These are phyloP conservation scores for Pholiota microspora DNA, from an alignment of 768 basidiomycete species.

Conservation along the genomic window DNA sequence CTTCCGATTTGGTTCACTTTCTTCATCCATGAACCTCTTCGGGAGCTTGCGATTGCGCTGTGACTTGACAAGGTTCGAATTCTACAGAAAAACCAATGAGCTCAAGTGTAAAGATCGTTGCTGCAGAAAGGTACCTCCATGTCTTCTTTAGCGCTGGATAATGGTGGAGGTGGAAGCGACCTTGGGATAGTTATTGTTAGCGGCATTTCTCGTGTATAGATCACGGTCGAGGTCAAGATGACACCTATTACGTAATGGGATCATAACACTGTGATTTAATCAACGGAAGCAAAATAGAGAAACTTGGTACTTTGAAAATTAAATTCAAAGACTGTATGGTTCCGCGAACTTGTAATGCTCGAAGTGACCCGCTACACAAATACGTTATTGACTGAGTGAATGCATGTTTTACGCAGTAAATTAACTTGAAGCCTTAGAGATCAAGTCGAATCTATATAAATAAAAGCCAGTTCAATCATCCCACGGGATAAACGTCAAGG, in stretches of 20 bases:
- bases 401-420: no score
- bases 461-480: no score
- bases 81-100: constrained; percentile 7
- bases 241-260: not conserved
- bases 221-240: not conserved
- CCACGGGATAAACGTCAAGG: no score
- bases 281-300: no score
- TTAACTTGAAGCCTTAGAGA: no score
- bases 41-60: constrained; percentile 20
- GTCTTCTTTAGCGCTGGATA: constrained; percentile 6
- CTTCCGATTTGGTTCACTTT: constrained; percentile 12
- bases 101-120: not conserved
- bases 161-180: constrained; percentile 16
- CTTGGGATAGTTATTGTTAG: constrained; percentile 24
- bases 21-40: constrained; percentile 18
- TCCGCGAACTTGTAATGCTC: no score
- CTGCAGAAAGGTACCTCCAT: constrained; percentile 19
- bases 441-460: no score
- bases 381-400: no score
- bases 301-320: no score
- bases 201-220: constrained; percentile 14
- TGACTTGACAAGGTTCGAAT: constrained; percentile 3
- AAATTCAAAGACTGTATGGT: no score
- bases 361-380: no score
- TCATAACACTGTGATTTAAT: no score